A percentile compares a stretch with the other conserved stretches of the same genome.
These are phyloP conservation scores for Cyberlindnera mississippiensis DNA, from an alignment of 805 yeast species.

Conservation along the genomic window DNA sequence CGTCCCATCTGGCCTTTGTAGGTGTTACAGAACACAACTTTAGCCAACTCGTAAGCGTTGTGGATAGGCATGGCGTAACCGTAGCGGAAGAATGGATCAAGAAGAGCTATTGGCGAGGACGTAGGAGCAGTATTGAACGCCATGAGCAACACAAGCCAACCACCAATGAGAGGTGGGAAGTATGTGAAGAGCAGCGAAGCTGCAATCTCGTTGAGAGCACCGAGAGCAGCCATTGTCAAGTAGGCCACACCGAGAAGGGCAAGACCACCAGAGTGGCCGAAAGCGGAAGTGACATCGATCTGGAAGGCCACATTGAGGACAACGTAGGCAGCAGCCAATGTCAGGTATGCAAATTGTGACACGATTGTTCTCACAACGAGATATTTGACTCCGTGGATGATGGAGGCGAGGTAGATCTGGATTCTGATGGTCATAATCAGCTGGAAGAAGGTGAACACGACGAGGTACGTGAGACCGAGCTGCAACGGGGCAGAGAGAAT, in stretches of 20 bases:
- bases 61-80: conserved; percentile 70
- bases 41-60: conserved; percentile 55
- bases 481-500: conserved; percentile 63
- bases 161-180: conserved; percentile 63
- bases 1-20: conserved; percentile 56
- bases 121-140: conserved; percentile 62
- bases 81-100: conserved; percentile 51
- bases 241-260: conserved; percentile 66
- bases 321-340: conserved; percentile 55
- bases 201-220: conserved; percentile 63
- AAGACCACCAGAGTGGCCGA: conserved; percentile 66
- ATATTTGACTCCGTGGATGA: conserved; percentile 41
- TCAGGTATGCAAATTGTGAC: conserved; percentile 48
- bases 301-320: conserved; percentile 64
- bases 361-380: conserved; percentile 37
- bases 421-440: conserved; percentile 51
- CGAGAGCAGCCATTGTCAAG: conserved; percentile 68
- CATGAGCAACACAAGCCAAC: conserved; percentile 69
- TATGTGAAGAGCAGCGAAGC: conserved; percentile 45
- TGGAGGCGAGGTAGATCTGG: conserved; percentile 34
- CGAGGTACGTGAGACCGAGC: conserved; percentile 66
- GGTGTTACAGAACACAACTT: conserved; percentile 54
- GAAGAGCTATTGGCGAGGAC: conserved; percentile 55
- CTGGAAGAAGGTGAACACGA: conserved; percentile 70
- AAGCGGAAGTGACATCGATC: conserved; percentile 49